Base-by-base conservation (phyloP, 106 monocot genomes). In the Acorus gramineus region DNA sequence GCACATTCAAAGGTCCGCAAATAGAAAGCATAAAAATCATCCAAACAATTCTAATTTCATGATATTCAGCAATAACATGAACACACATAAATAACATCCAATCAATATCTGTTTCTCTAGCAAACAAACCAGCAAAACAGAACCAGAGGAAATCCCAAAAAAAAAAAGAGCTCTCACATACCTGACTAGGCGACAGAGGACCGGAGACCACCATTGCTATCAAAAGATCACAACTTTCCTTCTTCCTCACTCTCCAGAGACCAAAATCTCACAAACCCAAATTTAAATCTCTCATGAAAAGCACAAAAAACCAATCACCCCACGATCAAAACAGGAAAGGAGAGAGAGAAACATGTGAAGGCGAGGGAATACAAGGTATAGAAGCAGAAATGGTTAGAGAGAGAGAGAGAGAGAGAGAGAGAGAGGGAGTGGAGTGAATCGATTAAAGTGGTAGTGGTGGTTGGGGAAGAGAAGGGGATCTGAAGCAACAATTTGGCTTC, bases 181-280 rank as follows among this genome's bases (percentile, higher is more conserved):
- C 83, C 83, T 84, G 83, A 51, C 83, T 79, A 49, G 83, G 71
- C 10, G 83, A 73, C 62, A 84, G 43, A 11, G 83, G 71, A 6
- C 78, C 79, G 47, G 83, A 72, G 11, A 60, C 72, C 75, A 66
- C 79, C 83, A 79, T 71, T 28, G 28, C 28, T 28, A 28, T 28
- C 28, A 0, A 28, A 28, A 28, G 28, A 28, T 28, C 28, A 28
- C 28, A 28, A 28, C 28, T 65, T 57, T 14, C 8, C 11, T 7
- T 14, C 5, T 52, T 9, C 52, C 7, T 1, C 52, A 9, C 9
- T 52, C 28, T 28, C 28, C 28, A 28, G 28, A 28, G 28, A 28
- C 28, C 28, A 28, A 28, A 28, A 28, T 28, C 28, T 28, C 28
- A 28, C 28, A 28, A 28, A 28, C 28, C 28, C 28, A 28, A 28